These are phyloP conservation scores for Wallacemonas collosoma DNA, from an alignment of 208 protist genomes.

Conservation along the genomic window DNA sequence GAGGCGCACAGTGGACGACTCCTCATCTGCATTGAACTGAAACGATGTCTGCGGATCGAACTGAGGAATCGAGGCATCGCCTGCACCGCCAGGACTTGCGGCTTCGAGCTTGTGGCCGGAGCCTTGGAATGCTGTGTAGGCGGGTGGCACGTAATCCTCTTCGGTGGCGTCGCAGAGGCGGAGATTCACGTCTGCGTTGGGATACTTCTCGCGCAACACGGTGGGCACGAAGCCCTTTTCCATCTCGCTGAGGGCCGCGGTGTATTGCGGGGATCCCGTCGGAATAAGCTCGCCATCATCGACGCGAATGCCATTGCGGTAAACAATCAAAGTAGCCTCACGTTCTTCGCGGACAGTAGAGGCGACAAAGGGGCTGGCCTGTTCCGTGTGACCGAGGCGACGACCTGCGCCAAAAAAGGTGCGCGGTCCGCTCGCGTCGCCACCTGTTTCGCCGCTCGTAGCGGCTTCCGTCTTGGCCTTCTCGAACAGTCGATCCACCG, in stretches of 20 bases:
- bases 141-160: conserved; percentile 44
- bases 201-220: conserved; percentile 47
- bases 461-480: conserved; percentile 10
- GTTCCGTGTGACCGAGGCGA: conserved; percentile 73
- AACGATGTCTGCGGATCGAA: conserved; percentile 30
- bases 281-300: conserved; percentile 56
- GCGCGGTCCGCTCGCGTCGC: conserved; percentile 22
- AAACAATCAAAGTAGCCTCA: conserved; percentile 54
- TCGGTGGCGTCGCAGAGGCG: conserved; percentile 60
- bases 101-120: conserved; percentile 53
- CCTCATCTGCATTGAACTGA: conserved; percentile 40
- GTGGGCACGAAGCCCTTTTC: conserved; percentile 60
- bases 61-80: not conserved
- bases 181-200: conserved; percentile 61
- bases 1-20: conserved; percentile 58
- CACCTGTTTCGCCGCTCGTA: not conserved
- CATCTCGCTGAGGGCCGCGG: conserved; percentile 56
- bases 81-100: not conserved
- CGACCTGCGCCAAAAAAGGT: conserved; percentile 75
- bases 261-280: conserved; percentile 42
- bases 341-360: conserved; percentile 50
- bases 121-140: conserved; percentile 63
- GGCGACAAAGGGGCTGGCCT: conserved; percentile 67
- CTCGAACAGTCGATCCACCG: conserved; percentile 40
- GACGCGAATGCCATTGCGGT: conserved; percentile 65